Evolutionary conservation across 2,329 filamentous ascomycete genomes (phyloP), one percentile per base, ranked within the genome.

Genomic region (Aspergillus amoenus): DNA sequence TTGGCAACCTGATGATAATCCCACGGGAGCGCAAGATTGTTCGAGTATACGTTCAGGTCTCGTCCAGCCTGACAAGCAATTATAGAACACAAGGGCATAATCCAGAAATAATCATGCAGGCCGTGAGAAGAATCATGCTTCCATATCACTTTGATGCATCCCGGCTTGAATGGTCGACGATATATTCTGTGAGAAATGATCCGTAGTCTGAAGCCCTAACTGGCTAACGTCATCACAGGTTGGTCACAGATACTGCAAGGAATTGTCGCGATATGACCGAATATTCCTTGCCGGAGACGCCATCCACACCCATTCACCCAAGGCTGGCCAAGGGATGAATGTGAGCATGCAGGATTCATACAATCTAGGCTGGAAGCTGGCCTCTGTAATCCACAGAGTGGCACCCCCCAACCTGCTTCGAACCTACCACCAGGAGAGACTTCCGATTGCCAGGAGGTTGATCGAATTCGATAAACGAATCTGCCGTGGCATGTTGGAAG

Each of bases 11-110:
- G 21, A 86, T 88, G 83, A 79, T 87, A 2, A 87, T 88, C 17
- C 86, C 86, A 0, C 78, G 86, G n/a, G 86, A 88, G 66, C 81
- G 83, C 34, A 84, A 81, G 55, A 74, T 89, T 4, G 84, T 88
- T 0, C 79, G 87, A 4, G 68, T 88, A 2, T 88, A 88, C 57
- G 21, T 52, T 6, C 17, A 52, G 24, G 13, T 42, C 9, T 32
- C 49, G 17, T 17, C 49, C 3, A 13, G 6, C 15, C 49, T 5
- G 3, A 5, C 22, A 5, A 5, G 5, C 22, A 22, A 22, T 5
- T 22, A 22, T 22, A 22, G 22, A 22, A 22, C 22, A 22, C 22
- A 22, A 3, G 22, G 22, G 3, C 22, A 5, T 22, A 22, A 22
- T 22, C 22, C 22, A 5, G 34, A 41, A 5, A 32, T 32, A 15